phyloP scores from a whole-genome alignment of 495 filamentous ascomycete species.

The Parachaetomium inaequale region DNA sequence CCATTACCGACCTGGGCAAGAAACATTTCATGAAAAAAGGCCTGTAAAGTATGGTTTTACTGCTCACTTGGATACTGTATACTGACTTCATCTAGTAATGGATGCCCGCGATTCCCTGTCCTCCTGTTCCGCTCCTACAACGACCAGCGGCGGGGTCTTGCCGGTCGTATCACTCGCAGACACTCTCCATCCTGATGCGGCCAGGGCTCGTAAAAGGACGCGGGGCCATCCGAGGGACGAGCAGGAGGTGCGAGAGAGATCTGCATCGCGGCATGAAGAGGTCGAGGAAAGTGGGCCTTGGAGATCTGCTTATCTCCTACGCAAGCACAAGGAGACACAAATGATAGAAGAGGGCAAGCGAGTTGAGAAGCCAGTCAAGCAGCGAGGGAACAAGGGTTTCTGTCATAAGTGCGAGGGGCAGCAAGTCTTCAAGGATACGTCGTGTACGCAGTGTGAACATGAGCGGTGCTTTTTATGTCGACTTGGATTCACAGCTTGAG shows the following conservation, averaged over 20 bases:
- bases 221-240: slow-evolving; percentile 1
- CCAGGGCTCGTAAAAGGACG: background rate
- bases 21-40: background rate
- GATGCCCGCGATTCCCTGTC: background rate
- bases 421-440: slow-evolving; percentile 1
- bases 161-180: background rate
- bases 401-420: background rate
- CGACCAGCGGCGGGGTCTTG: background rate
- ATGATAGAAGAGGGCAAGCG: slow-evolving; percentile 4
- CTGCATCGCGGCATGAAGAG: slow-evolving; percentile 7
- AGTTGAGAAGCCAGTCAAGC: slow-evolving; percentile 1
- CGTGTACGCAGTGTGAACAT: background rate
- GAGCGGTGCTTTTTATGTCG: background rate
- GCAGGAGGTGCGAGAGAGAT: background rate
- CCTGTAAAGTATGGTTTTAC: slow-evolving; percentile 7
- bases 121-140: background rate
- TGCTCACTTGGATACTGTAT: background rate
- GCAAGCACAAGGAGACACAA: background rate
- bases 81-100: background rate
- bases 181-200: background rate
- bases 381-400: background rate
- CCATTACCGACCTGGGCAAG: background rate
- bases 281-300: background rate
- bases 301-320: background rate
- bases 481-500: too few relatives aligned